Evolutionary conservation across 192 early-diverging fungal species (phyloP).

Genomic region (Backusella parvicylindrica): DNA sequence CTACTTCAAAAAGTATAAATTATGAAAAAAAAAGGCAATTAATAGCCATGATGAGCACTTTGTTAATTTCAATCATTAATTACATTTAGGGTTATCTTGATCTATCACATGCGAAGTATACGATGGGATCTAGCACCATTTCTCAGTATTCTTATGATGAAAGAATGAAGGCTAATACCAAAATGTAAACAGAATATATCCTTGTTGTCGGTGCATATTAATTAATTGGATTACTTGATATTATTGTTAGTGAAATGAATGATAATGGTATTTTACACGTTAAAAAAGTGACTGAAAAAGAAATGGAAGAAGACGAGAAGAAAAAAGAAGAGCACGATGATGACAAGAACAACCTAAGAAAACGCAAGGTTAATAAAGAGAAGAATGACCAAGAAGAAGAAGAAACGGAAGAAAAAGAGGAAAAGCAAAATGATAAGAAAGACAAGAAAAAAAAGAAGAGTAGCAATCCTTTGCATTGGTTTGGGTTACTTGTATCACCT

Average conservation of each 20-base stretch:
- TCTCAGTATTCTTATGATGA: constrained; percentile 37
- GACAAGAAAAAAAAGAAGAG: constrained; percentile 14
- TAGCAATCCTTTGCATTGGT: constrained; percentile 42
- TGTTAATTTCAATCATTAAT: background rate
- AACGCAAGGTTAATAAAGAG: background rate
- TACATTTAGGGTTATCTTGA: constrained; percentile 37
- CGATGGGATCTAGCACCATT: constrained; percentile 37
- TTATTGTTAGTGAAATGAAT: background rate
- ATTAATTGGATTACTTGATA: too few species aligned
- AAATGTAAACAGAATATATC: constrained; percentile 20
- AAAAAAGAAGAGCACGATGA: background rate
- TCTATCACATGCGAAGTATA: constrained; percentile 45
- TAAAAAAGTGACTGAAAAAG: background rate
- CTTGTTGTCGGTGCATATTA: background rate
- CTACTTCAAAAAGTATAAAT: constrained; percentile 25
- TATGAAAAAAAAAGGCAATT: background rate
- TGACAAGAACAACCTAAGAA: background rate
- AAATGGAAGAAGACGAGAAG: background rate
- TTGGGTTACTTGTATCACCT: constrained; percentile 42
- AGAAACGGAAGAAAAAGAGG: background rate
- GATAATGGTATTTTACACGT: background rate
- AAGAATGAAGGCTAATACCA: constrained; percentile 37
- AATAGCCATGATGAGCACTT: too few species aligned
- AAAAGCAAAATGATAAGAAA: background rate
- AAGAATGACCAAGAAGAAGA: background rate